phyloP scores from a whole-genome alignment of 140 eudicot genomes.

The Stevia rebaudiana region DNA sequence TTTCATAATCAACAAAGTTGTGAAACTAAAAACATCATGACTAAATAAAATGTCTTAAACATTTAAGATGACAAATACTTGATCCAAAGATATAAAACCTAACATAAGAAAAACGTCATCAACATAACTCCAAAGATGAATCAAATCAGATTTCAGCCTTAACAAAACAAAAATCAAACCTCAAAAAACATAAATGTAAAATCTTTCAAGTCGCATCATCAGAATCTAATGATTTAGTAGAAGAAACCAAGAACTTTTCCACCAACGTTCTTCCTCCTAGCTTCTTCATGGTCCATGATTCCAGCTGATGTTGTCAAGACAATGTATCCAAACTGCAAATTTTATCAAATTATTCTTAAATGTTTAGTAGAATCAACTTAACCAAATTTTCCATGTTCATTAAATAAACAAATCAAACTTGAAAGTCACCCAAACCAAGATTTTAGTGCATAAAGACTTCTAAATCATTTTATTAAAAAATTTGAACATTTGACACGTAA shows the following conservation, averaged over 20 bases:
- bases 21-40: neutral
- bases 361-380: neutral
- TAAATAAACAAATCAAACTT: neutral
- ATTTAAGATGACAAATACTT: conserved; percentile 4
- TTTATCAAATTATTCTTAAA: neutral
- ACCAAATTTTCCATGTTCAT: neutral
- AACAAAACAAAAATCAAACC: conserved; percentile 21
- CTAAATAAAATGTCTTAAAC: neutral
- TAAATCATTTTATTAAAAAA: neutral
- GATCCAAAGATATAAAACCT: neutral
- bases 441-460: neutral
- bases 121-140: neutral
- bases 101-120: conserved; percentile 14
- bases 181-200: conserved; percentile 9
- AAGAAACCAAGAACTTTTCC: conserved; percentile 24
- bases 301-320: conserved; percentile 25
- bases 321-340: conserved; percentile 20
- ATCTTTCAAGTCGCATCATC: conserved; percentile 6
- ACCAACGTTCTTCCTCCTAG: conserved; percentile 25
- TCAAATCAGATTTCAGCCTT: conserved; percentile 24
- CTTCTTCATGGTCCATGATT: conserved; percentile 26
- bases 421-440: neutral
- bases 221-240: conserved; percentile 10
- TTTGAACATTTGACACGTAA: neutral
- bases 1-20: neutral